These are phyloP conservation scores for Leccinum boreale DNA, from an alignment of 768 basidiomycete genomes.

Conservation along the genomic window DNA sequence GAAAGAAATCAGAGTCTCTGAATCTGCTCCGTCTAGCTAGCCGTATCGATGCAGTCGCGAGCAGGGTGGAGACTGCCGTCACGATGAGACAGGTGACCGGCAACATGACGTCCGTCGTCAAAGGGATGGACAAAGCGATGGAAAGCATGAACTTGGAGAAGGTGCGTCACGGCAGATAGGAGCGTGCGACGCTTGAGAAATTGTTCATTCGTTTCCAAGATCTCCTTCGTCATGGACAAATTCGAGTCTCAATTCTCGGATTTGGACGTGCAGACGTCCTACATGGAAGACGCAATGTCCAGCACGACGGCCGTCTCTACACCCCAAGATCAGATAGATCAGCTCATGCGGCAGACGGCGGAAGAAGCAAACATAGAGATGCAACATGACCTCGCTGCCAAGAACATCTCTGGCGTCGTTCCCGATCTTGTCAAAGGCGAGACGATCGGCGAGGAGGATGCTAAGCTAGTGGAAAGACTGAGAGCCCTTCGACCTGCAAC, in stretches of 20 bases:
- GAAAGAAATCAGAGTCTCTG: slow-evolving; percentile 94
- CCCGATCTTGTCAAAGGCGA: slow-evolving; percentile 54
- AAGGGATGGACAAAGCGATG: slow-evolving; percentile 99
- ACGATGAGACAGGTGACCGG: slow-evolving; percentile 97
- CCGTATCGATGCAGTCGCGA: slow-evolving; percentile 94
- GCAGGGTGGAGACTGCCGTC: slow-evolving; percentile 95
- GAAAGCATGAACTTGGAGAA: slow-evolving; percentile 97
- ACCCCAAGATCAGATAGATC: slow-evolving; percentile 96
- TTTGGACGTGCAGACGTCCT: slow-evolving; percentile 95
- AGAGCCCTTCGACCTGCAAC: slow-evolving; percentile 82
- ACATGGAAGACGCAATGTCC: slow-evolving; percentile 97
- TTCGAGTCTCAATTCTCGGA: slow-evolving; percentile 96
- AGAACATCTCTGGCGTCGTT: slow-evolving; percentile 52
- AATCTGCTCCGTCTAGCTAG: slow-evolving; percentile 89
- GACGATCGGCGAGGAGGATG: slow-evolving; percentile 70
- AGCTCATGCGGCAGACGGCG: slow-evolving; percentile 87
- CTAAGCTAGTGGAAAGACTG: slow-evolving; percentile 78
- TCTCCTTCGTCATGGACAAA: slow-evolving; percentile 98
- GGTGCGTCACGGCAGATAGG: slow-evolving; percentile 43
- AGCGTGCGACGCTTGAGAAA: background rate
- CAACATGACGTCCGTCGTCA: slow-evolving; percentile 94
- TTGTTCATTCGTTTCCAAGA: slow-evolving; percentile 45
- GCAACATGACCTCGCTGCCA: slow-evolving; percentile 80
- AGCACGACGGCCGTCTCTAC: slow-evolving; percentile 89
- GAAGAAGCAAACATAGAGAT: slow-evolving; percentile 97